These are phyloP conservation scores for Globisporangium middletonii DNA, from an alignment of 352 stramenopile genomes.

Conservation along the genomic window DNA sequence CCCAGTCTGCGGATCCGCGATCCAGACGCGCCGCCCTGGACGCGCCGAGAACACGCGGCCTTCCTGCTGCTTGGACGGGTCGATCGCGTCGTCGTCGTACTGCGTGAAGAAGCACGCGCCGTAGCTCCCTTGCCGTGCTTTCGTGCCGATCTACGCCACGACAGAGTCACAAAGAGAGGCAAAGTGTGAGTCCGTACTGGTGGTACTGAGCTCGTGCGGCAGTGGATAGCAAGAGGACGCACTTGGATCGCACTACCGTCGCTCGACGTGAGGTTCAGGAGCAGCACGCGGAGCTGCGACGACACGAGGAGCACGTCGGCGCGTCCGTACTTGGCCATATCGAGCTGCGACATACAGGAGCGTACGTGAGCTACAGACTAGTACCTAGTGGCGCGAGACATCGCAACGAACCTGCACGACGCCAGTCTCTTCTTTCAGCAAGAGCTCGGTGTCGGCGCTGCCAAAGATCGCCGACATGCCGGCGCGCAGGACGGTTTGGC, in stretches of 20 bases:
- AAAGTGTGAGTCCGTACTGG: no score
- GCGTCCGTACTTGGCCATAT: conserved; percentile 43
- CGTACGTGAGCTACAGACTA: no score
- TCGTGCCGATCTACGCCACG: conserved; percentile 61
- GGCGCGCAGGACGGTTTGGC: conserved; percentile 66
- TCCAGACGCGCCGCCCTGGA: conserved; percentile 77
- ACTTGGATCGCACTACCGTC: conserved; percentile 67
- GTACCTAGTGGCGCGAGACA: background rate
- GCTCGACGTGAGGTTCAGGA: conserved; percentile 66
- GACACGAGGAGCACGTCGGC: conserved; percentile 79
- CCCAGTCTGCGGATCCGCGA: conserved; percentile 67
- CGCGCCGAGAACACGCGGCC: conserved; percentile 75
- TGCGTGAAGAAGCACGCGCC: conserved; percentile 79
- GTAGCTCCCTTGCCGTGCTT: conserved; percentile 74
- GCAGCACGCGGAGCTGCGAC: conserved; percentile 70
- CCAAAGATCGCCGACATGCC: conserved; percentile 84
- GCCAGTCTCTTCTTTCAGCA: conserved; percentile 82
- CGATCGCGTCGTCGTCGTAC: conserved; percentile 47
- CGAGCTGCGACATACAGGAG: conserved; percentile 34
- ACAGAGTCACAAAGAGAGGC: background rate
- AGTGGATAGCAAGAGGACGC: background rate
- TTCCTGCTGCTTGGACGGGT: conserved; percentile 53
- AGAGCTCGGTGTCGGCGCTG: conserved; percentile 69
- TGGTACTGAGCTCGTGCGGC: no score
- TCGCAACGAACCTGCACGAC: conserved; percentile 62